These are phyloP conservation scores for Eucalyptus urophylla DNA, from an alignment of 345 rosid species.

Conservation along the genomic window DNA sequence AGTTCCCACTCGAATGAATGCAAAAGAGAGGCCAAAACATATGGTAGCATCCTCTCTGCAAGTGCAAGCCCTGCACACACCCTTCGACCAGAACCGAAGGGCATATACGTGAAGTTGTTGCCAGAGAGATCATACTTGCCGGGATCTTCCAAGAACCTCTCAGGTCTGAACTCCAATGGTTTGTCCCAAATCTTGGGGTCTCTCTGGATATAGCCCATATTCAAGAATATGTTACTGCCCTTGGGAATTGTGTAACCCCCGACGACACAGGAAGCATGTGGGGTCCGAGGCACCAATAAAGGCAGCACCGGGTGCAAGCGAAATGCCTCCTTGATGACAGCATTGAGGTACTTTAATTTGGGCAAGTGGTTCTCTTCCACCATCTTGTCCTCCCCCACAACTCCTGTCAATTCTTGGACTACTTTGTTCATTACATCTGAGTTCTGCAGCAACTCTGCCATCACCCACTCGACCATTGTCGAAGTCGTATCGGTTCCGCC, in stretches of 20 bases:
- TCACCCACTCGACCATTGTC: constrained; percentile 26
- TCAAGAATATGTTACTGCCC: not conserved
- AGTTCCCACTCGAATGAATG: not conserved
- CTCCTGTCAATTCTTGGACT: not conserved
- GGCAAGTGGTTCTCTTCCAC: not conserved
- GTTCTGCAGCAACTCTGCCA: constrained; percentile 27
- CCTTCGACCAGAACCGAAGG: not conserved
- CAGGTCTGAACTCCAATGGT: not conserved
- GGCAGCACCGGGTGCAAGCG: not conserved
- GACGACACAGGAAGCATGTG: not conserved
- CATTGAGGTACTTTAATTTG: not conserved
- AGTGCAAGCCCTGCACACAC: not conserved
- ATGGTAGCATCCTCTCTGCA: not conserved
- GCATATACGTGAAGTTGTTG: not conserved
- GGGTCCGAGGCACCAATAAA: not conserved
- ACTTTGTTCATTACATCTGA: not conserved
- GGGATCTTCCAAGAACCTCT: not conserved
- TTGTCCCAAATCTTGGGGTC: not conserved
- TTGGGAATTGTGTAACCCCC: not conserved
- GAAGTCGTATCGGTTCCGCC: constrained; percentile 11
- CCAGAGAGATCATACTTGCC: not conserved
- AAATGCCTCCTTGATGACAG: not conserved
- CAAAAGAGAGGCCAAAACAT: not conserved
- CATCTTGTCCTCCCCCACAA: not conserved
- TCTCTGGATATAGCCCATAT: not conserved